Base-by-base conservation (phyloP, 805 yeast species). In the Ogataea haglerorum region DNA sequence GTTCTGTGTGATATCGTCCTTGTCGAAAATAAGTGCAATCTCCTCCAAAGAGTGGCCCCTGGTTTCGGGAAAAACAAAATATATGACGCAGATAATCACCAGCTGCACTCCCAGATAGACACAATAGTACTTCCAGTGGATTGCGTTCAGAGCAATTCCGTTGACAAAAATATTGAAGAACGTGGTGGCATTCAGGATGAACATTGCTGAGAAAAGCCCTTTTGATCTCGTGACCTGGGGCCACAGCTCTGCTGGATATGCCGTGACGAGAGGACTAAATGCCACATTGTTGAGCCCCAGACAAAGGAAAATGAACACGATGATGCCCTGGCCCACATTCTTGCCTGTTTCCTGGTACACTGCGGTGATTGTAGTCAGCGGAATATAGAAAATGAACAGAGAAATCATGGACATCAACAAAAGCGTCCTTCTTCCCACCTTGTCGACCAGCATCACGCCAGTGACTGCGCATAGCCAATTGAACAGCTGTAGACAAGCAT, bases 41-140 rank as follows among this genome's bases (percentile, higher is more conserved):
- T 81, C 87, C 62, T 82, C 89, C 61, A 83, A 71, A 17, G 82
- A 69, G 57, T 86, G 72, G 34, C 87, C 87, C 17, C 82, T 77
- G 25, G 89, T 82, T 65, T 83, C 90, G 23, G 90, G 90, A 60
- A 79, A 83, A 59, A 70, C 73, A 62, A 80, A 72, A 70, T 65
- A 79, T 7, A 39, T 45, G 15, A 32, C 34, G 2, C 23, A 19
- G 10, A 43, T 28, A 30, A 60, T 58, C 23, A 61, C 52, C 24
- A 47, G 33, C 27, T 59, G 41, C 35, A 63, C 60, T 14, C 63
- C 63, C 22, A 64, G 57, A 51, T 56, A 67, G 29, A 61, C 62
- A 38, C 64, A 63, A 49, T 63, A 63, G 47, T 60, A 63, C 40
- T 56, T 56, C 69, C 70, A 65, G 22, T 56, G 62, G 41, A 67